These are phyloP conservation scores for Floccularia luteovirens DNA, from an alignment of 768 basidiomycete genomes.

Conservation along the genomic window DNA sequence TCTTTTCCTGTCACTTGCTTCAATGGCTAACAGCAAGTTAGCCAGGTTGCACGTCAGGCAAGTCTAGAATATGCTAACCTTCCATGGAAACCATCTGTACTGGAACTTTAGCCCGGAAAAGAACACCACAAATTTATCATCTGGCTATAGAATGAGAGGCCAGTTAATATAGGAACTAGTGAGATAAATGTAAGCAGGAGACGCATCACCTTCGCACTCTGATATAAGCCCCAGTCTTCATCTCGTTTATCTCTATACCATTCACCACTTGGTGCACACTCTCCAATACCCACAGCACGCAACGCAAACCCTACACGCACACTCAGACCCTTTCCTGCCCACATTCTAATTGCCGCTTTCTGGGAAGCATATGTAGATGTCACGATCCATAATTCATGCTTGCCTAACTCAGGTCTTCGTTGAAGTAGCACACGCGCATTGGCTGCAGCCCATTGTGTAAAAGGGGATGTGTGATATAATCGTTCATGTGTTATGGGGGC, in stretches of 20 bases:
- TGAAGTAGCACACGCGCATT: constrained; percentile 11
- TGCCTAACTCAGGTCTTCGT: constrained; percentile 12
- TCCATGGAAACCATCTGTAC: no score
- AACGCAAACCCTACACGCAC: constrained; percentile 14
- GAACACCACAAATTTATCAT: no score
- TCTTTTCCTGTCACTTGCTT: no score
- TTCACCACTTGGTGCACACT: constrained; percentile 11
- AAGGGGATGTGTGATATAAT: constrained; percentile 12
- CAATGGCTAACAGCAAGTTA: no score
- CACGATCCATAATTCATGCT: constrained; percentile 14
- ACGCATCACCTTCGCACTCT: constrained; percentile 7
- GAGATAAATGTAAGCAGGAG: no score
- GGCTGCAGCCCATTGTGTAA: constrained; percentile 14
- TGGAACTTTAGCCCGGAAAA: no score
- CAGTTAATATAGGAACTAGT: no score
- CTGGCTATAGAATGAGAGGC: no score
- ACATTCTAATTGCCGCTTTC: constrained; percentile 15
- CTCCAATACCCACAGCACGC: constrained; percentile 9
- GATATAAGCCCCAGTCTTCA: constrained; percentile 15
- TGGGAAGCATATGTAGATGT: constrained; percentile 14
- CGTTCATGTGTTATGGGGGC: constrained; percentile 13
- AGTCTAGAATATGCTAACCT: no score
- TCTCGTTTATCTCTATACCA: constrained; percentile 13
- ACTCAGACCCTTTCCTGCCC: constrained; percentile 8
- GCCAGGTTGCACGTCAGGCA: no score